phyloP scores from a whole-genome alignment of 305 asterid species.

The Fraxinus sp. region DNA sequence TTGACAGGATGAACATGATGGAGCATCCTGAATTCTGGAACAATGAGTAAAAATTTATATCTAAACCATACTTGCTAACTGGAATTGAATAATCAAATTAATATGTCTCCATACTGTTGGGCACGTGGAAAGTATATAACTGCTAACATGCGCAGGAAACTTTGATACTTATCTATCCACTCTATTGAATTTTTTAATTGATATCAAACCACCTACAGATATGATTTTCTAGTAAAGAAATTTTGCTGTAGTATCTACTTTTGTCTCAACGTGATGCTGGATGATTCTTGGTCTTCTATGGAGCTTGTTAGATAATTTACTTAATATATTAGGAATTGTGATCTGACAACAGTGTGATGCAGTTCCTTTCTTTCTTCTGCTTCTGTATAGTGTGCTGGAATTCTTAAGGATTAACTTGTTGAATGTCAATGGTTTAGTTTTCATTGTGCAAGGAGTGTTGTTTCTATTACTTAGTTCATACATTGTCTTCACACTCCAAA shows the following conservation, averaged over 20 bases:
- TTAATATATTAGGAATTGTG: neutral
- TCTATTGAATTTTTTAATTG: neutral
- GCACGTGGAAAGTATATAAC: neutral
- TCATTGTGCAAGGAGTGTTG: neutral
- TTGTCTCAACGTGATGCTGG: neutral
- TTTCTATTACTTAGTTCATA: neutral
- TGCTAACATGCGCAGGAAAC: neutral
- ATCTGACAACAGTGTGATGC: neutral
- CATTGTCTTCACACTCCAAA: neutral
- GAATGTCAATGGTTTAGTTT: neutral
- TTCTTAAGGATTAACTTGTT: neutral
- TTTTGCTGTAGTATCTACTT: neutral
- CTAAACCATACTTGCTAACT: neutral
- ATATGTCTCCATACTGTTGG: neutral
- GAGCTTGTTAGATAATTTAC: neutral
- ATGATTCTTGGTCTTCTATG: neutral
- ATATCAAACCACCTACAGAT: neutral
- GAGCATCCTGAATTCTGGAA: constrained; percentile 4
- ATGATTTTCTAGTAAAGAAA: neutral
- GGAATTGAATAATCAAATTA: neutral
- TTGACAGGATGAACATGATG: constrained; percentile 3
- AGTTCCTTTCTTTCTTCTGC: neutral
- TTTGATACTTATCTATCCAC: neutral
- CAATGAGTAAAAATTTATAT: neutral
- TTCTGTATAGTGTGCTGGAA: neutral